A percentile compares a stretch with the other conserved stretches of the same genome.
phyloP scores from a whole-genome alignment of 345 rosid species.

The Syzygium aromaticum region DNA sequence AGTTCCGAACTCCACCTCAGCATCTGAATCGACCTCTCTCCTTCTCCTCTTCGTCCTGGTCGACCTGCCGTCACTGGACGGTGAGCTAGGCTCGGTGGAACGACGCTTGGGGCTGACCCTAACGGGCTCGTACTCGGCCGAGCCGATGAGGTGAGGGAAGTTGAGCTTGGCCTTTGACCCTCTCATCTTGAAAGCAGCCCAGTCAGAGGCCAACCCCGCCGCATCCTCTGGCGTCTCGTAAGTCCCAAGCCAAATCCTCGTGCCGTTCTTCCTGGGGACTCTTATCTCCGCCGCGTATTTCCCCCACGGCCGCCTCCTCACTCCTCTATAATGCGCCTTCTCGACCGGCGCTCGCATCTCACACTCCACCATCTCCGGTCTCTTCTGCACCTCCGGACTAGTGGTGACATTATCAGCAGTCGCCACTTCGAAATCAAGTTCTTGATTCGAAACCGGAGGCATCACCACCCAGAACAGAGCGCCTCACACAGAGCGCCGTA shows the following conservation, averaged over 20 bases:
- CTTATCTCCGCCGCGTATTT: conserved; percentile 40
- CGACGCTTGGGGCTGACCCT: conserved; percentile 30
- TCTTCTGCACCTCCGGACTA: not conserved
- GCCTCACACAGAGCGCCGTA: conserved; percentile 27
- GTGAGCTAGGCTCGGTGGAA: conserved; percentile 12
- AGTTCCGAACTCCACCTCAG: not conserved
- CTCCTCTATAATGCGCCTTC: conserved; percentile 27
- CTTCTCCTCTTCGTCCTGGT: not conserved
- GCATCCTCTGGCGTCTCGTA: conserved; percentile 43
- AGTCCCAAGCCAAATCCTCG: conserved; percentile 42
- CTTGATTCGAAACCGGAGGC: not conserved
- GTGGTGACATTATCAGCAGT: not conserved
- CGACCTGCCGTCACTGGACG: not conserved
- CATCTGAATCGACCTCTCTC: not conserved
- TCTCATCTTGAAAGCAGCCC: conserved; percentile 35
- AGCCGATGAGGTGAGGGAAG: conserved; percentile 30
- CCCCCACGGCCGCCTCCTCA: conserved; percentile 45
- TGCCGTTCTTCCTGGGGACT: conserved; percentile 35
- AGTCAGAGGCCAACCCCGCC: conserved; percentile 34
- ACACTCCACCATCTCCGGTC: not conserved
- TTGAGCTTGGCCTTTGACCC: conserved; percentile 39
- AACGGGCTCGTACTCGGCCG: conserved; percentile 20
- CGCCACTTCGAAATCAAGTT: not conserved
- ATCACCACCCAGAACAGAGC: conserved; percentile 21
- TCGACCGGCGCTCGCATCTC: not conserved